Conservation (phyloP, 2,329 filamentous ascomycete genomes). For the Colletotrichum trifolii region DNA sequence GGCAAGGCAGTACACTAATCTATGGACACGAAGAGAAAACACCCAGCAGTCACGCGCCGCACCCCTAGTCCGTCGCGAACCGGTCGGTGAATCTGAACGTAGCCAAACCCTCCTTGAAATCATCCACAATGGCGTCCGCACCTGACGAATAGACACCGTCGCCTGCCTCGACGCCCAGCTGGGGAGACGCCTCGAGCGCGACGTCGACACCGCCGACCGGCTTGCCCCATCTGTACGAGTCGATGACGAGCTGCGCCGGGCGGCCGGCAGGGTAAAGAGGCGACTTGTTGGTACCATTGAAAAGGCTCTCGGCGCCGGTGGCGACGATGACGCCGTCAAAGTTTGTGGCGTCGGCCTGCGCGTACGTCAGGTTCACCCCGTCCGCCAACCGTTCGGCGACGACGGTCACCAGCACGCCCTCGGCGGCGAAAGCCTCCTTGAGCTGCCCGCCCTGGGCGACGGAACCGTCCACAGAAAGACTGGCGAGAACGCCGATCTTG, state of each 20-base stretch:
- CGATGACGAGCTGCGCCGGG: constrained; percentile 70
- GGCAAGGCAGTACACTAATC: neutral
- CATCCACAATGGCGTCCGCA: constrained; percentile 52
- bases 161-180: constrained; percentile 52
- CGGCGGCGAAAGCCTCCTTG: constrained; percentile 57
- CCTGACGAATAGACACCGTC: constrained; percentile 55
- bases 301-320: constrained; percentile 63
- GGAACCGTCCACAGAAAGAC: constrained; percentile 51
- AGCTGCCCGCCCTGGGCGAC: constrained; percentile 62
- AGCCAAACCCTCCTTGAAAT: constrained; percentile 68
- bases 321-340: constrained; percentile 74
- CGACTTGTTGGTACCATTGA: constrained; percentile 55
- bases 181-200: constrained; percentile 33
- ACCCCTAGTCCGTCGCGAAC: constrained; percentile 64
- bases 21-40: constrained; percentile 29
- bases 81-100: constrained; percentile 75
- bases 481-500: constrained; percentile 71
- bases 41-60: neutral
- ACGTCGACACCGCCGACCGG: constrained; percentile 70
- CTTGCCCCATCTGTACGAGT: constrained; percentile 77
- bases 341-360: constrained; percentile 68
- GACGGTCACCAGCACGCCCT: constrained; percentile 67
- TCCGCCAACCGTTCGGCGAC: constrained; percentile 68
- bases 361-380: constrained; percentile 73
- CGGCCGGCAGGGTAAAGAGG: constrained; percentile 72